A percentile compares a stretch with the other conserved stretches of the same genome.
Conservation (phyloP, 768 basidiomycete genomes). For the Suillus subaureus region DNA sequence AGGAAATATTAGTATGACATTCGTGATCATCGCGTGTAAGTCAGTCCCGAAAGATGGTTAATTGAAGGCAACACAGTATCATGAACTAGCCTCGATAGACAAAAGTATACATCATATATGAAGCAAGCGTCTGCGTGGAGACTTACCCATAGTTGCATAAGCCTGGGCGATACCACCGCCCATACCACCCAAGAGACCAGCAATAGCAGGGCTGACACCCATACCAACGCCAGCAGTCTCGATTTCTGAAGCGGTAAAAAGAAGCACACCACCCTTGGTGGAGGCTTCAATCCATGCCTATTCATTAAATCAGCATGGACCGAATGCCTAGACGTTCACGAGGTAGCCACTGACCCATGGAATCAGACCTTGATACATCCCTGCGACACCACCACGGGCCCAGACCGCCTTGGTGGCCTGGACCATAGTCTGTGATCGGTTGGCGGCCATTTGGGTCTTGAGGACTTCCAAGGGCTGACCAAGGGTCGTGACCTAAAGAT, state of each 20-base stretch:
- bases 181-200: constrained; percentile 96
- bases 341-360: constrained; percentile 76
- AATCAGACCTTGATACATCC: constrained; percentile 98
- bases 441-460: constrained; percentile 99
- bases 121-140: constrained; percentile 5
- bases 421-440: constrained; percentile 88
- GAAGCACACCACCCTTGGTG: constrained; percentile 94
- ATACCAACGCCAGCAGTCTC: constrained; percentile 65
- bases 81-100: constrained; percentile 21
- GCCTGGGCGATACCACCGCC: constrained; percentile 97
- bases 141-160: constrained; percentile 99
- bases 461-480: constrained; percentile 98
- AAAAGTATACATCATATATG: constrained; percentile 20
- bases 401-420: constrained; percentile 86
- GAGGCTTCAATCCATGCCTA: constrained; percentile 99
- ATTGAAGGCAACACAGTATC: constrained; percentile 18
- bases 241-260: constrained; percentile 96
- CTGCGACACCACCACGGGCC: constrained; percentile 85
- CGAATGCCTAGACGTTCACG: neutral
- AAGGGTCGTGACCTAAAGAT: constrained; percentile 85
- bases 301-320: neutral
- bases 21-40: neutral
- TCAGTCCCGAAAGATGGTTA: constrained; percentile 19
- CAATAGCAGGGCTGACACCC: constrained; percentile 78
- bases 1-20: constrained; percentile 15